Conservation (phyloP, 2,329 filamentous ascomycete genomes). For the Hysterium pulicare region DNA sequence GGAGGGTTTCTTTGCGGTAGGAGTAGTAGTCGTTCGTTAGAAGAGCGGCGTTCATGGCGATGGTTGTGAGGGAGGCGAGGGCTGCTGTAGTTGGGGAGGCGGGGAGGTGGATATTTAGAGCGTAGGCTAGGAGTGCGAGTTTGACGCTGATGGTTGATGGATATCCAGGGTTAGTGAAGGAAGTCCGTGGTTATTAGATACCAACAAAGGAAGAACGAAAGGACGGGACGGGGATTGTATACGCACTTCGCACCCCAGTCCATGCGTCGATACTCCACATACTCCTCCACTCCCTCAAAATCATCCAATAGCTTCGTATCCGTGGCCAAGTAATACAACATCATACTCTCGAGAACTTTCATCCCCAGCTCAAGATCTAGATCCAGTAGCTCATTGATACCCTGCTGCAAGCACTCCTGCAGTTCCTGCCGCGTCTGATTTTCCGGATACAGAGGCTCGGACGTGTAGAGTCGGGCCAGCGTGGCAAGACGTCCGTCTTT, state of each 20-base stretch:
- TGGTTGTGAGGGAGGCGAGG: neutral
- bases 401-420: neutral
- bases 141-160: neutral
- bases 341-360: neutral
- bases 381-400: neutral
- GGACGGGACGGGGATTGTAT: too few relatives aligned
- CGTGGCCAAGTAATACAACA: neutral
- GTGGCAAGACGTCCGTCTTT: neutral
- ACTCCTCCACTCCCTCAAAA: neutral
- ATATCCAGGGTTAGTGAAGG: neutral
- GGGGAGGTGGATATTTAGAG: neutral
- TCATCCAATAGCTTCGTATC: neutral
- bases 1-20: neutral
- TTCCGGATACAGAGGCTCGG: neutral
- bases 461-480: neutral
- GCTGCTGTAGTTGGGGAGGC: neutral
- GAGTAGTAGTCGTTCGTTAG: neutral
- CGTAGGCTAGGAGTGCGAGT: neutral
- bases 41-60: neutral
- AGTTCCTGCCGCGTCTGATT: neutral
- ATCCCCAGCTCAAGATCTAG: neutral
- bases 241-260: neutral
- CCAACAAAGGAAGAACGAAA: neutral
- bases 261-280: neutral
- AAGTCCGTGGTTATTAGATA: neutral